Percentiles rank a stretch among this genome's conserved stretches.
Conservation (phyloP, 306 rosid genomes). For the Ormosia emarginata region DNA sequence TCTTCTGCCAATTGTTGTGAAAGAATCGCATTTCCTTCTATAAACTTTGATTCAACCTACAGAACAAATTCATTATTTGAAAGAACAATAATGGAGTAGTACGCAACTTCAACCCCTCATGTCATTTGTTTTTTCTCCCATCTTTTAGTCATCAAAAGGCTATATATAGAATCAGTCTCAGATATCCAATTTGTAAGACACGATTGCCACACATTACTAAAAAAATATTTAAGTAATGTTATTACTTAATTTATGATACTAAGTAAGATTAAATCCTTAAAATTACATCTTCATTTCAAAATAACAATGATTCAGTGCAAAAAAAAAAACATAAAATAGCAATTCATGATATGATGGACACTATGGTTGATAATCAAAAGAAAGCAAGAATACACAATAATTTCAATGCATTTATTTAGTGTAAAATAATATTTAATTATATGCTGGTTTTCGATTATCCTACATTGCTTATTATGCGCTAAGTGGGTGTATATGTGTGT, state of each 20-base stretch:
- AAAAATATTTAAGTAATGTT: no score
- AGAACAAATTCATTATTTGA: constrained; percentile 12
- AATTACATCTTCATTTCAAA: background rate
- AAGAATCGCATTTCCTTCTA: constrained; percentile 56
- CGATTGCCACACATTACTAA: background rate
- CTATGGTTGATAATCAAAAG: background rate
- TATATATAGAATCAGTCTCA: no score
- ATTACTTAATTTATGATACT: no score
- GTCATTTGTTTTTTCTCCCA: no score
- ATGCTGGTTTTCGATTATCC: background rate
- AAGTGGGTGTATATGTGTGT: no score
- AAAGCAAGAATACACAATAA: background rate
- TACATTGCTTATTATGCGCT: background rate
- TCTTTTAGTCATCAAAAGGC: no score
- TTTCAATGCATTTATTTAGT: background rate
- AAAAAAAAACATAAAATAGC: background rate
- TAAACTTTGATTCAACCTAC: constrained; percentile 76
- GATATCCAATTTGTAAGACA: no score
- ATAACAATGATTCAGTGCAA: background rate
- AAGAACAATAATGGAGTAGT: background rate
- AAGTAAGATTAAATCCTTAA: no score
- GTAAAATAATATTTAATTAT: background rate
- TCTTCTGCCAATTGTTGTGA: constrained; percentile 74
- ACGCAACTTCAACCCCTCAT: no score
- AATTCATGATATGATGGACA: background rate